Base-by-base conservation (phyloP, 805 yeast species). In the Isabelozyma pseudorhagii region DNA sequence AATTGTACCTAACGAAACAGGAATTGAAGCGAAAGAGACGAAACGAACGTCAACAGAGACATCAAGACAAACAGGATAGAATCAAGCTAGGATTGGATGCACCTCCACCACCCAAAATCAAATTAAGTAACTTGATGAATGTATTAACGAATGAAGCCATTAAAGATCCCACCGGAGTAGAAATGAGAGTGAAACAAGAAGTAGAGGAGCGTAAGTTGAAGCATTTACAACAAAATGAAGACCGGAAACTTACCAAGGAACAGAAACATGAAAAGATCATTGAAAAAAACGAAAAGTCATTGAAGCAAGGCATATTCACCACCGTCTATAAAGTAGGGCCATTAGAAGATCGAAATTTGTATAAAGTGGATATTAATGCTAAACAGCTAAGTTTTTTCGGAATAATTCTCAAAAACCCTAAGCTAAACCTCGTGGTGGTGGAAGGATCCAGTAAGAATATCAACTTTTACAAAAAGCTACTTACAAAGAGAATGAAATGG, bases 91-190 rank as follows among this genome's bases (percentile, higher is more conserved):
- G 99, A 0, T 68, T 92, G 15, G 89, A 86, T 44, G 87, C 96
- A 0, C 86, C 96, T 5, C 97, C 97, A 0, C 86, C 86, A 5
- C 96, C 97, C 3, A 94, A 93, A 65, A 87, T 94, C 25, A 89
- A 87, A 59, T 72, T 90, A 42, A 81, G 86, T 41, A 94, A 93
- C 62, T 76, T 94, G 66, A 89, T 90, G 91, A 86, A 79, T 57
- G 96, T 90, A 0, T 71, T 87, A 45, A 89, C 97, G 2, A 83
- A 88, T 57, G 96, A 89, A 50, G 89, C 94, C 6, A 86, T 92
- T 44, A 75, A 80, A 51, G 96, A 94, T 62, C 98, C 99, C 1
- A 93, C 98, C 0, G 82, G 82, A 3, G 85, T 91, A 56, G 99
- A 93, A 60, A 73, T 75, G 64, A 67, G 76, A 46, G 97, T 94